These are phyloP conservation scores for Boletus calvinii DNA, from an alignment of 1,284 basidiomycete species.

Conservation along the genomic window DNA sequence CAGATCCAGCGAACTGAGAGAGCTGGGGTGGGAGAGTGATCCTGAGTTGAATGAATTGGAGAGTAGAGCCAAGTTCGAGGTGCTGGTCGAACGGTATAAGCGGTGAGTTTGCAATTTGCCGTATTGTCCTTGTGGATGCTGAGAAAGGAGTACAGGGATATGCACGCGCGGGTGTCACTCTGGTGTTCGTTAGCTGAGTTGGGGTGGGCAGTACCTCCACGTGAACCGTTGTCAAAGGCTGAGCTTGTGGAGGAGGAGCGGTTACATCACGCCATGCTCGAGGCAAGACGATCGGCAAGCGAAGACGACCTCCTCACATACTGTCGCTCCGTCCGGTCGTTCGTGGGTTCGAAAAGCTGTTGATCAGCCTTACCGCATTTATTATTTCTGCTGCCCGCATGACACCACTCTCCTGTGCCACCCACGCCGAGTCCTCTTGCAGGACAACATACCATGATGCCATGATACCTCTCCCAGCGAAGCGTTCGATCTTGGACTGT, in stretches of 20 bases:
- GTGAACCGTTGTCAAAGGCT: conserved; percentile 63
- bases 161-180: conserved; percentile 63
- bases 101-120: conserved; percentile 42
- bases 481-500: conserved; percentile 20
- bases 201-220: conserved; percentile 60
- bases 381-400: neutral
- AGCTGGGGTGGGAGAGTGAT: conserved; percentile 68
- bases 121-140: conserved; percentile 1
- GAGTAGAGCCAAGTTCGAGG: conserved; percentile 61
- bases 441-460: conserved; percentile 26
- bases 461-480: conserved; percentile 27
- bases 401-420: neutral
- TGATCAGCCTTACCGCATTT: conserved; percentile 8
- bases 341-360: conserved; percentile 57
- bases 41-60: conserved; percentile 54
- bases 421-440: conserved; percentile 6
- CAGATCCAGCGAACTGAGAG: conserved; percentile 47
- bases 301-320: conserved; percentile 56
- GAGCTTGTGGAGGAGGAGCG: conserved; percentile 68
- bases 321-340: conserved; percentile 58
- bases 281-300: conserved; percentile 52
- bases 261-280: conserved; percentile 61
- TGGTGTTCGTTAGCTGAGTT: conserved; percentile 64
- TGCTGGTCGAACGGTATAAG: conserved; percentile 58
- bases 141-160: conserved; percentile 48